Conservation (phyloP, 2,329 filamentous ascomycete species). For the Ascosphaera pollenicola region DNA sequence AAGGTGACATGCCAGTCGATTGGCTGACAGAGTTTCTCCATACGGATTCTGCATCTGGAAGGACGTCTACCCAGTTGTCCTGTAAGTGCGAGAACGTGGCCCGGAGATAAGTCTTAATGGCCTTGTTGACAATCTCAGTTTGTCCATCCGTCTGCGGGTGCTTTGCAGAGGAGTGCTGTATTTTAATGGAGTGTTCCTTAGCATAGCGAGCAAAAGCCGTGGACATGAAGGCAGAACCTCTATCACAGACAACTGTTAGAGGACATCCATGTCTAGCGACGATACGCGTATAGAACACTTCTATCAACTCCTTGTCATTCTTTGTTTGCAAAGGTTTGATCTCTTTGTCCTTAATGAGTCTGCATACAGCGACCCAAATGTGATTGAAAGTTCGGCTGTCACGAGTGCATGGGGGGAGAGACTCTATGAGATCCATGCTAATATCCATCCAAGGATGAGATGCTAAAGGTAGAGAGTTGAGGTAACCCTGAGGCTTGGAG, state of each 20-base stretch:
- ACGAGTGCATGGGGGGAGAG: background rate
- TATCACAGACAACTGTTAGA: background rate
- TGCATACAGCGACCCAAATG: background rate
- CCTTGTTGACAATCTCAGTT: constrained; percentile 4
- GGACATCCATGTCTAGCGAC: background rate
- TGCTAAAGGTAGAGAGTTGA: background rate
- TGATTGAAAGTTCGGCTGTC: background rate
- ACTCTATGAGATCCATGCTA: background rate
- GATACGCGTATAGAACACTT: background rate
- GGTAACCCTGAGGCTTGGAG: background rate
- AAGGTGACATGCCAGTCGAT: background rate
- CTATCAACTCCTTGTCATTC: background rate
- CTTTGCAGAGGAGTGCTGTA: background rate
- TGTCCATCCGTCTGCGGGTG: constrained; percentile 6
- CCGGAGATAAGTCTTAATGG: constrained; percentile 4
- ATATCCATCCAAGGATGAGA: background rate
- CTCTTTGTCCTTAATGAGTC: background rate
- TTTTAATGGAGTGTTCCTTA: background rate
- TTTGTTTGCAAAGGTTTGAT: background rate
- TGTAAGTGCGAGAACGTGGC: constrained; percentile 1
- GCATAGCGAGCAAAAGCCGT: background rate
- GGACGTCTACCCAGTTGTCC: constrained; percentile 2
- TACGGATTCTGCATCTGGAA: constrained; percentile 1
- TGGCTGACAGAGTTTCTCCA: background rate
- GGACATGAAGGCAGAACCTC: background rate